A percentile compares a stretch with the other conserved stretches of the same genome.
phyloP scores from a whole-genome alignment of 306 rosid species.

The Corylus americana region DNA sequence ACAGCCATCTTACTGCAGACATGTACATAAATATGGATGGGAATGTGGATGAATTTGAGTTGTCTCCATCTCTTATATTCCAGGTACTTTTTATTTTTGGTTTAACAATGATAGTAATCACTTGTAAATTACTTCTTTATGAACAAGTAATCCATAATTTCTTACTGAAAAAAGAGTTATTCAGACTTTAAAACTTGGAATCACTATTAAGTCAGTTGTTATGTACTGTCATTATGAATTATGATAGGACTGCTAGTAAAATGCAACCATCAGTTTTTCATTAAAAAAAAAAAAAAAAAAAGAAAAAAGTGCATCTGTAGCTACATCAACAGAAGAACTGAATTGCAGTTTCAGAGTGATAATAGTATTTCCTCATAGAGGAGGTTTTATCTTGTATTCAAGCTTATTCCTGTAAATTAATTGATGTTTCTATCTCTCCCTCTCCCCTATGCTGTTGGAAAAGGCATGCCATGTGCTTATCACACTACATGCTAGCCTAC shows the following conservation, averaged over 20 bases:
- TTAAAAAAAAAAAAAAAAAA: too few relatives aligned
- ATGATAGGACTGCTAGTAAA: not conserved
- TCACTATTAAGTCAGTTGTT: not conserved
- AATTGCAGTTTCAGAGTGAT: not conserved
- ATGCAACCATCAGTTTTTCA: not conserved
- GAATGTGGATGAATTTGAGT: conserved; percentile 75
- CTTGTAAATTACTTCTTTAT: not conserved
- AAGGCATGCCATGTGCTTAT: too few relatives aligned
- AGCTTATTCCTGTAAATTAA: not conserved
- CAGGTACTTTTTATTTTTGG: conserved; percentile 54
- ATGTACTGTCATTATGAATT: not conserved
- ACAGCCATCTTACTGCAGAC: conserved; percentile 91
- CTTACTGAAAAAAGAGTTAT: not conserved
- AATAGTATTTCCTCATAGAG: not conserved
- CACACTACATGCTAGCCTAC: too few relatives aligned
- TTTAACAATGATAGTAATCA: not conserved
- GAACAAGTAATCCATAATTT: not conserved
- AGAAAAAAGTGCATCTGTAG: not conserved
- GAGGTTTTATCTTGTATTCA: not conserved
- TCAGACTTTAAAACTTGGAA: not conserved
- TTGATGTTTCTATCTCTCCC: not conserved
- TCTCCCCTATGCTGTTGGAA: not conserved
- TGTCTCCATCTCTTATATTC: conserved; percentile 85
- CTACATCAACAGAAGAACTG: not conserved
- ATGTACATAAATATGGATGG: conserved; percentile 88